These are phyloP conservation scores for Pyrus betulifolia DNA, from an alignment of 306 rosid genomes.

Conservation along the genomic window DNA sequence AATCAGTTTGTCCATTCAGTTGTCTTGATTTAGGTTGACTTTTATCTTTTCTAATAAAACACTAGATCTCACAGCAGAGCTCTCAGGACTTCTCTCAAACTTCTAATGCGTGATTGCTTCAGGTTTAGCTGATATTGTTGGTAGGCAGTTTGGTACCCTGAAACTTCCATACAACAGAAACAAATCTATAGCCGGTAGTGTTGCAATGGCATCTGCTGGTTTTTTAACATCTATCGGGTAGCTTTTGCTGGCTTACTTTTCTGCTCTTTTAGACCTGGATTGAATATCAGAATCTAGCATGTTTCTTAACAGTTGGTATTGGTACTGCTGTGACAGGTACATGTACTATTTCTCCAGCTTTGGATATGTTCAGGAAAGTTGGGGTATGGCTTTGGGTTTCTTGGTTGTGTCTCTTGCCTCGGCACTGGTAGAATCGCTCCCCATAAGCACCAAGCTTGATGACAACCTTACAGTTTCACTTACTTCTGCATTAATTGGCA, in stretches of 20 bases:
- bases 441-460: conserved; percentile 78
- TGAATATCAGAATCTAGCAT: conserved; percentile 5
- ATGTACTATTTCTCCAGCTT: conserved; percentile 82
- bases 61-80: neutral
- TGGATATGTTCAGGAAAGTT: conserved; percentile 56
- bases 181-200: conserved; percentile 79
- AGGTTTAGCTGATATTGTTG: conserved; percentile 85
- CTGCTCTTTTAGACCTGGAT: neutral
- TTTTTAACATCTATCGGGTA: conserved; percentile 79
- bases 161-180: conserved; percentile 68
- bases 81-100: neutral
- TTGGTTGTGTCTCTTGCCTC: conserved; percentile 55
- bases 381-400: conserved; percentile 54
- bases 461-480: conserved; percentile 93
- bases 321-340: conserved; percentile 43
- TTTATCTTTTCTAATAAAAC: neutral
- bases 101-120: conserved; percentile 19
- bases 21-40: conserved; percentile 2
- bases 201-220: conserved; percentile 77
- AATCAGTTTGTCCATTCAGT: conserved; percentile 7
- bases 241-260: conserved; percentile 3
- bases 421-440: conserved; percentile 83
- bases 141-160: conserved; percentile 61
- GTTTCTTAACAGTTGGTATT: neutral
- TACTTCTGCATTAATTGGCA: conserved; percentile 60